Percentiles rank a stretch among this genome's conserved stretches.
Conservation (phyloP, 2,329 filamentous ascomycete genomes). For the Exophiala alcalophila region DNA sequence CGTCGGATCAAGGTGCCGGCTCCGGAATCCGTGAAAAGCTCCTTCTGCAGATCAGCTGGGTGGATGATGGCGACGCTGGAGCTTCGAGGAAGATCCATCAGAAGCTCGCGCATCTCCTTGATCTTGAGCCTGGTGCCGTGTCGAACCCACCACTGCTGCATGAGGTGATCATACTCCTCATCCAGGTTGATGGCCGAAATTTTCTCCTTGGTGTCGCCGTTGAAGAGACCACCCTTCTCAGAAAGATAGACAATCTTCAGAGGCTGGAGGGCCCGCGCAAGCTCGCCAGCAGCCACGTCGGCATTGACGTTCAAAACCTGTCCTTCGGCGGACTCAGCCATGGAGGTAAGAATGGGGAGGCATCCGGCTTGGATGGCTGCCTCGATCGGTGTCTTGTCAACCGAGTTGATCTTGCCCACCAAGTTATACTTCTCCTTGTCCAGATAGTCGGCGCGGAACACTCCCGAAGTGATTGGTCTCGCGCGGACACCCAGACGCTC, state of each 20-base stretch:
- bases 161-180: constrained; percentile 89
- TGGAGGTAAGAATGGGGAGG: constrained; percentile 89
- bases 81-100: constrained; percentile 82
- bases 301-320: constrained; percentile 97
- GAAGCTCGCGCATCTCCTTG: constrained; percentile 90
- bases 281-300: constrained; percentile 90
- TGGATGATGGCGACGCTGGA: constrained; percentile 98
- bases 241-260: constrained; percentile 98
- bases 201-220: constrained; percentile 89
- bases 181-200: constrained; percentile 97
- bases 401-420: constrained; percentile 90
- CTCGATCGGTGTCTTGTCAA: constrained; percentile 88
- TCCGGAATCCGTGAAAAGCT: constrained; percentile 93
- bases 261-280: constrained; percentile 83
- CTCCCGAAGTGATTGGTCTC: constrained; percentile 82
- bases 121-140: constrained; percentile 97
- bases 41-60: constrained; percentile 91
- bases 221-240: constrained; percentile 94
- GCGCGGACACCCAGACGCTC: constrained; percentile 87
- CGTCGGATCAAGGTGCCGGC: constrained; percentile 89
- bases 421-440: constrained; percentile 95
- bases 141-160: constrained; percentile 91
- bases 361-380: constrained; percentile 87
- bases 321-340: constrained; percentile 89
- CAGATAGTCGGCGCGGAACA: constrained; percentile 89